These are phyloP conservation scores for Xerocomus spinulosus DNA, from an alignment of 768 basidiomycete genomes.

Conservation along the genomic window DNA sequence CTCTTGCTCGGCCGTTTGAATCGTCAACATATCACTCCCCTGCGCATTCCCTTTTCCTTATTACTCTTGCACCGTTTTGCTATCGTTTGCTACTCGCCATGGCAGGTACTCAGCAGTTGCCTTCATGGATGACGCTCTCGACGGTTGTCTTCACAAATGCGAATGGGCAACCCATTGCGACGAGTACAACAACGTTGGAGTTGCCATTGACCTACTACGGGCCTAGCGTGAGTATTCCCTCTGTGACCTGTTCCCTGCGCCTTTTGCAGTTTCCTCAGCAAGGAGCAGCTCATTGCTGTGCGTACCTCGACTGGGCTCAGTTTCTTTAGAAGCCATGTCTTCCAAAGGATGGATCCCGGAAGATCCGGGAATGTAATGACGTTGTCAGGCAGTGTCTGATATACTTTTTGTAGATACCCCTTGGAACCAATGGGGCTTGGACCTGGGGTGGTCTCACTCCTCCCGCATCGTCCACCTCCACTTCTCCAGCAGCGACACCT, in stretches of 20 bases:
- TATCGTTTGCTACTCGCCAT: conserved; percentile 16
- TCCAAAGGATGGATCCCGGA: not conserved
- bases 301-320: not conserved
- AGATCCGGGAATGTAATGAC: conserved; percentile 6
- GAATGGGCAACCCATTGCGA: conserved; percentile 50
- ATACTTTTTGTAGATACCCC: conserved; percentile 55
- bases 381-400: conserved; percentile 13
- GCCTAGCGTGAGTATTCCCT: conserved; percentile 58
- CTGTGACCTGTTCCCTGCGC: not conserved
- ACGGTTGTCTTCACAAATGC: conserved; percentile 49
- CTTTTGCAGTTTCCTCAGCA: not conserved
- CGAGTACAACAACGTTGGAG: conserved; percentile 54
- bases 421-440: conserved; percentile 58
- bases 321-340: not conserved
- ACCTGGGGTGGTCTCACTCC: conserved; percentile 71
- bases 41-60: conserved; percentile 6
- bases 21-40: conserved; percentile 3
- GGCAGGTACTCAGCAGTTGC: conserved; percentile 56
- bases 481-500: conserved; percentile 24
- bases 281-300: not conserved
- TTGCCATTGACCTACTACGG: conserved; percentile 80
- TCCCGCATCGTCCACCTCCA: conserved; percentile 42
- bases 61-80: not conserved
- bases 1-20: conserved; percentile 1
- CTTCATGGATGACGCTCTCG: conserved; percentile 66